Conservation (phyloP, 176 grass and related monocot species). For the Eremochloa ophiuroides region DNA sequence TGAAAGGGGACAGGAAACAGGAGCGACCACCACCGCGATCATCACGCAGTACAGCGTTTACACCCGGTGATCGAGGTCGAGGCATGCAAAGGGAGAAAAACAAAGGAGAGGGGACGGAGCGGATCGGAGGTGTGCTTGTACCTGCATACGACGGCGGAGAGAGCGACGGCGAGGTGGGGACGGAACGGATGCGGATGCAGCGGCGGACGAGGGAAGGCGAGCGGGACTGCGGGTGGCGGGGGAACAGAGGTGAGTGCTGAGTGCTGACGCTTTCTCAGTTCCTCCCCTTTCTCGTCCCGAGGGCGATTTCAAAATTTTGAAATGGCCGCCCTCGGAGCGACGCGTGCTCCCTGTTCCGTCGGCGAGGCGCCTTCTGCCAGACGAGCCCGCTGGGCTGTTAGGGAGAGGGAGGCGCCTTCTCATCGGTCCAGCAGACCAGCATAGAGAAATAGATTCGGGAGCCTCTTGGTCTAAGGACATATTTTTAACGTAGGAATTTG, state of each 20-base stretch:
- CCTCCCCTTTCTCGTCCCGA: not conserved
- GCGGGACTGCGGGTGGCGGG: not conserved
- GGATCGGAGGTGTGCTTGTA: not conserved
- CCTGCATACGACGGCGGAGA: not conserved
- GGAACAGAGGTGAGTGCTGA: not conserved
- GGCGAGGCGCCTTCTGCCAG: not conserved
- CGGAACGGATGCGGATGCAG: not conserved
- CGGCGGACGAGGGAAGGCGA: not conserved
- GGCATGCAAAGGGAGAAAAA: not conserved
- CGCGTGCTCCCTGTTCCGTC: not conserved
- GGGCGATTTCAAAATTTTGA: conserved; percentile 18
- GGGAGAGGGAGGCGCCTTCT: not conserved
- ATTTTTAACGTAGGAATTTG: too few species aligned
- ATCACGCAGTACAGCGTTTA: not conserved
- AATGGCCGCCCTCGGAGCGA: not conserved
- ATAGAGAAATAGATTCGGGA: not conserved
- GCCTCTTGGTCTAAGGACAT: too few species aligned
- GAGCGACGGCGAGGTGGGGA: not conserved
- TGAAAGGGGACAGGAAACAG: not conserved
- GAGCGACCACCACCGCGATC: not conserved
- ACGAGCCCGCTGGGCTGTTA: not conserved
- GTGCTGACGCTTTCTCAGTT: not conserved
- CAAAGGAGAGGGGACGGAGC: not conserved
- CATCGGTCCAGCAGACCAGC: not conserved
- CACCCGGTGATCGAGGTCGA: not conserved